Conservation (phyloP, 2,329 filamentous ascomycete species). For the Ramularia collo-cygni region DNA sequence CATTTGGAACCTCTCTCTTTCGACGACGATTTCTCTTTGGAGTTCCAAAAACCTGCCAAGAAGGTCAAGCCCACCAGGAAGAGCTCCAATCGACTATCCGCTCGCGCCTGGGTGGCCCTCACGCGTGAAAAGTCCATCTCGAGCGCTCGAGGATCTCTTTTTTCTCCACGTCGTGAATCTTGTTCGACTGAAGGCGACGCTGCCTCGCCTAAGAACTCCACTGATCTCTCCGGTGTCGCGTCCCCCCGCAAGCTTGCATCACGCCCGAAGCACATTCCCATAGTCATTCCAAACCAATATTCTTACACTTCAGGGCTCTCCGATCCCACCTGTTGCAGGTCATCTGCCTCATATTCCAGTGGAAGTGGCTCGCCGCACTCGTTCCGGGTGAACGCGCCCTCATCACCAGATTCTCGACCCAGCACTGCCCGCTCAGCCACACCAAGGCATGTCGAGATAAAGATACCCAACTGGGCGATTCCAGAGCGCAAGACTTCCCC, state of each 20-base stretch:
- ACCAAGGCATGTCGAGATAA: conserved; percentile 44
- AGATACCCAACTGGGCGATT: conserved; percentile 40
- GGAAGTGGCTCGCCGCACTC: conserved; percentile 10
- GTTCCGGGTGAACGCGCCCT: conserved; percentile 3
- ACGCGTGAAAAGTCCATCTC: conserved; percentile 4
- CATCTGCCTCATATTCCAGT: conserved; percentile 10
- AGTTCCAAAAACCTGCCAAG: conserved; percentile 3
- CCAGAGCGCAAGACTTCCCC: conserved; percentile 29
- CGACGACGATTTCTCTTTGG: conserved; percentile 1
- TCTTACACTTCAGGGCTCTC: conserved; percentile 15
- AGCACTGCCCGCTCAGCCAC: conserved; percentile 11
- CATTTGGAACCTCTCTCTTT: conserved; percentile 5
- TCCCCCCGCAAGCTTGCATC: conserved; percentile 11
- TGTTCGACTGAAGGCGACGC: conserved; percentile 8
- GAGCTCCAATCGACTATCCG: conserved; percentile 10
- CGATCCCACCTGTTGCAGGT: conserved; percentile 11
- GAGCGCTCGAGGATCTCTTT: conserved; percentile 1
- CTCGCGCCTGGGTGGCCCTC: conserved; percentile 16
- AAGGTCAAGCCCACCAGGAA: conserved; percentile 13
- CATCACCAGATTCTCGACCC: conserved; percentile 7
- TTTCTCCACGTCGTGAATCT: conserved; percentile 7
- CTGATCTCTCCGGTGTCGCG: conserved; percentile 10
- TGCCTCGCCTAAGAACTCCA: conserved; percentile 19
- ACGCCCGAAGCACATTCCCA: conserved; percentile 39
- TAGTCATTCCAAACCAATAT: conserved; percentile 35